Percentiles rank a stretch among this genome's conserved stretches.
Evolutionary conservation across 345 rosid genomes (phyloP).

Genomic region (Durio zibethinus): DNA sequence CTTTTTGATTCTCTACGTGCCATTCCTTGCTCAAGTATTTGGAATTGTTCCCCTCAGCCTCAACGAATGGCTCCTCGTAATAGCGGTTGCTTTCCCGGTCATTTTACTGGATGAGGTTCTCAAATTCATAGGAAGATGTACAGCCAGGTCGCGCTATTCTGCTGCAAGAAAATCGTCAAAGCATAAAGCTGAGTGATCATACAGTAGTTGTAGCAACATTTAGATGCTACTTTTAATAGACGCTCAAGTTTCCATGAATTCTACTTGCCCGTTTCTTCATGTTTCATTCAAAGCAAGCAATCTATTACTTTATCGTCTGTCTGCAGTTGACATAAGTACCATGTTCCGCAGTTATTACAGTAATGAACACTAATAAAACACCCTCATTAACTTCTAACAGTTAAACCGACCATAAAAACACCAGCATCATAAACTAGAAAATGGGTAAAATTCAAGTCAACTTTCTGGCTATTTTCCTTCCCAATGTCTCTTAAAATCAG

Average conservation of each 20-base stretch:
- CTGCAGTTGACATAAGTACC: too few relatives aligned
- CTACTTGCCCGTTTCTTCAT: too few relatives aligned
- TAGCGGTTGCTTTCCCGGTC: conserved; percentile 76
- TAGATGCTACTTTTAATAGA: not conserved
- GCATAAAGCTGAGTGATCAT: not conserved
- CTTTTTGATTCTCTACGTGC: conserved; percentile 80
- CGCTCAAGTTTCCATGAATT: too few relatives aligned
- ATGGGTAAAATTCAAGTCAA: too few relatives aligned
- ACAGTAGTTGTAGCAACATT: not conserved
- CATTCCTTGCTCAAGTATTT: conserved; percentile 77
- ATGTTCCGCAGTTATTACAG: too few relatives aligned
- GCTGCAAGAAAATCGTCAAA: not conserved
- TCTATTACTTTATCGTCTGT: too few relatives aligned
- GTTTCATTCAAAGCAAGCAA: too few relatives aligned
- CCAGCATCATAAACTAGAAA: not conserved
- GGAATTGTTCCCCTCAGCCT: conserved; percentile 79
- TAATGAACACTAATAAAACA: too few relatives aligned
- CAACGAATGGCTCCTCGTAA: conserved; percentile 87
- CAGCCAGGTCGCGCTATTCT: not conserved
- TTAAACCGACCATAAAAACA: too few relatives aligned
- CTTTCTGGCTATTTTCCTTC: too few relatives aligned
- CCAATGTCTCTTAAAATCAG: too few relatives aligned
- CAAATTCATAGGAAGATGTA: conserved; percentile 19
- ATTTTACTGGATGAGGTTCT: conserved; percentile 82
- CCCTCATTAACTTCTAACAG: too few relatives aligned